phyloP scores from a whole-genome alignment of 176 grass and related monocot species.

The Tuctoria greenei region DNA sequence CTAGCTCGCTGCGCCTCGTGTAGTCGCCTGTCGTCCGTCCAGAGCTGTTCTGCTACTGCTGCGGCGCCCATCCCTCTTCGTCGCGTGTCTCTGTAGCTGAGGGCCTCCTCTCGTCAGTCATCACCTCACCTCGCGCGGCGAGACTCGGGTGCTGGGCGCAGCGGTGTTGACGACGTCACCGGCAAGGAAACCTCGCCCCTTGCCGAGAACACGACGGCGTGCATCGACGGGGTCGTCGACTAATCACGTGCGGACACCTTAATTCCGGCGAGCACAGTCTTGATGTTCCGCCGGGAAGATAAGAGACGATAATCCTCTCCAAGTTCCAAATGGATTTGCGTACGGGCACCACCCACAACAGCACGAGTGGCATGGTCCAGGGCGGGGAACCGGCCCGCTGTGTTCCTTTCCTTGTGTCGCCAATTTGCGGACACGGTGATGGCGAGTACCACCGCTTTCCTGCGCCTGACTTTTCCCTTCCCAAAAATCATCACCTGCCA shows the following conservation, averaged over 20 bases:
- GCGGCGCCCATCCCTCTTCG: neutral
- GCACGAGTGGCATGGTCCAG: no score
- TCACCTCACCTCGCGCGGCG: no score
- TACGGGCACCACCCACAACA: no score
- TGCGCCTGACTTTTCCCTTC: neutral
- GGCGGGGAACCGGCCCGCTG: no score
- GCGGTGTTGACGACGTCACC: conserved; percentile 35
- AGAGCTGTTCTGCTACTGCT: neutral
- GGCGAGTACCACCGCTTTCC: neutral
- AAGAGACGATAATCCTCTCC: no score
- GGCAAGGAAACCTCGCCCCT: neutral
- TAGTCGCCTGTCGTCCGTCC: conserved; percentile 16
- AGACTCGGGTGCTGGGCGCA: neutral
- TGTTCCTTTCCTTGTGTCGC: conserved; percentile 9
- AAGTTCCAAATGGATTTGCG: no score
- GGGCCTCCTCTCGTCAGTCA: neutral
- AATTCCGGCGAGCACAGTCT: no score
- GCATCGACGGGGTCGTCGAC: no score
- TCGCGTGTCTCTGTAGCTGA: conserved; percentile 33
- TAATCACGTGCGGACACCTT: no score
- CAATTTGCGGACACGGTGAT: neutral
- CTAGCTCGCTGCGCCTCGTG: neutral
- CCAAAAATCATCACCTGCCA: neutral
- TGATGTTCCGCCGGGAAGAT: no score
- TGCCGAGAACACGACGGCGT: neutral